Base-by-base conservation (phyloP, 371 early-diverging fungal genomes). In the Apophysomyces sp. region DNA sequence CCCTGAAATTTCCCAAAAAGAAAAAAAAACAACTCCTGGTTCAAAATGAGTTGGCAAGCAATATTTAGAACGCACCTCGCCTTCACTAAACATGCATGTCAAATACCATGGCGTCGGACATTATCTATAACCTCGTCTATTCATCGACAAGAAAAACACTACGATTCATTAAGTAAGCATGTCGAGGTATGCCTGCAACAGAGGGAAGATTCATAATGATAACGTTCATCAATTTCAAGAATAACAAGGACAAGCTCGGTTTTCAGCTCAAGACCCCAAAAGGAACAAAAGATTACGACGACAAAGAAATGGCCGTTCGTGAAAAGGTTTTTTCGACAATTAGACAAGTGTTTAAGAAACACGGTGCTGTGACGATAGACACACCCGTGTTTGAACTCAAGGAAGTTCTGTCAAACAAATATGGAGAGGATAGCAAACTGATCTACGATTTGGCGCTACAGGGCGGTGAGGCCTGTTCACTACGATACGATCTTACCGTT, bases 371-470 rank as follows among this genome's bases (percentile, higher is more conserved):
- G 32, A 94, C 98, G 0, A 97, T 99, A 62, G 99, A 99, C 63
- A 99, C 99, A 0, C 99, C 99, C 8, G 98, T 98, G 30, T 99
- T 99, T 83, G 99, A 99, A 77, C 88, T 99, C 57, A 97, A 94
- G 74, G 97, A 97, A 69, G 95, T 99, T 61, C 87, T 99, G 36
- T 69, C 92, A n/a, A 98, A 98, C 64, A 99, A 99, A 78, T 99
- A 99, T 70, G 99, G 99, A 29, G 99, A 99, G 76, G 99, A 99
- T 85, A 89, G 92, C 73, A 99, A 99, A 81, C 86, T 99, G 60
- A 99, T 99, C 66, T 99, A 97, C 70, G 98, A 99, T 73, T 83
- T 99, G 53, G 90, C 93, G 66, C 98, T 99, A 76, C 99, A 99
- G 73, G 99, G 99, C 36, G 99, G 99, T 30, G 99, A 99, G 71